Percentiles rank a stretch among this genome's conserved stretches.
Conservation (phyloP, 2,329 filamentous ascomycete species). For the Apiospora pterosperma region DNA sequence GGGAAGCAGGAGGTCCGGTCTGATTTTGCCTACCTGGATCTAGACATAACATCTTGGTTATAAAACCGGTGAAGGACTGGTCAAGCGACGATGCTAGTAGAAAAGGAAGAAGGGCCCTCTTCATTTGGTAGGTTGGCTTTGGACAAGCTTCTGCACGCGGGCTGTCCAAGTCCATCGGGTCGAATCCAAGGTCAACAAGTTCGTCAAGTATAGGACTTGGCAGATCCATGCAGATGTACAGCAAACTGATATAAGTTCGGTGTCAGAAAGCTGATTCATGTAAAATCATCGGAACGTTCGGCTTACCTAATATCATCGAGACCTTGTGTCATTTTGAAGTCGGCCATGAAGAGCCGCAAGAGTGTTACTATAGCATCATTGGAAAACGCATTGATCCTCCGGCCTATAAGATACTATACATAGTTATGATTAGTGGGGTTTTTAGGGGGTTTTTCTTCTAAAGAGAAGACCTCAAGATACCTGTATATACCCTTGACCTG, state of each 20-base stretch:
- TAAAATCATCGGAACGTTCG: not conserved
- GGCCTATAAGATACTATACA: not conserved
- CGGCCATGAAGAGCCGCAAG: not conserved
- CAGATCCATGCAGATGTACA: not conserved
- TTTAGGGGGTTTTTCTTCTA: no score
- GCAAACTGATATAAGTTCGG: not conserved
- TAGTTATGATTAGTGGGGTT: not conserved
- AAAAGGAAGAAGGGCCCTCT: not conserved
- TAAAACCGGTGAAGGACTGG: not conserved
- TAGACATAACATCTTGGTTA: not conserved
- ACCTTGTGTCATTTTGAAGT: not conserved
- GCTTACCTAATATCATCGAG: not conserved
- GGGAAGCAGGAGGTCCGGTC: not conserved
- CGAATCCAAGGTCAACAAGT: not conserved
- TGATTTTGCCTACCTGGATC: not conserved
- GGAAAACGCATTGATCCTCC: not conserved
- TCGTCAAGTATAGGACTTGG: not conserved
- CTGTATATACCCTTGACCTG: not conserved
- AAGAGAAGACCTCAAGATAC: not conserved
- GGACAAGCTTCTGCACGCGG: not conserved
- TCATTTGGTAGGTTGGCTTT: constrained; percentile 1
- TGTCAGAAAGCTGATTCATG: not conserved
- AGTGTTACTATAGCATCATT: not conserved
- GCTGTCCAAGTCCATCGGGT: not conserved
- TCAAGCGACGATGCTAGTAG: no score